phyloP scores from a whole-genome alignment of 2,329 filamentous ascomycete genomes.

The Fusarium sp. region DNA sequence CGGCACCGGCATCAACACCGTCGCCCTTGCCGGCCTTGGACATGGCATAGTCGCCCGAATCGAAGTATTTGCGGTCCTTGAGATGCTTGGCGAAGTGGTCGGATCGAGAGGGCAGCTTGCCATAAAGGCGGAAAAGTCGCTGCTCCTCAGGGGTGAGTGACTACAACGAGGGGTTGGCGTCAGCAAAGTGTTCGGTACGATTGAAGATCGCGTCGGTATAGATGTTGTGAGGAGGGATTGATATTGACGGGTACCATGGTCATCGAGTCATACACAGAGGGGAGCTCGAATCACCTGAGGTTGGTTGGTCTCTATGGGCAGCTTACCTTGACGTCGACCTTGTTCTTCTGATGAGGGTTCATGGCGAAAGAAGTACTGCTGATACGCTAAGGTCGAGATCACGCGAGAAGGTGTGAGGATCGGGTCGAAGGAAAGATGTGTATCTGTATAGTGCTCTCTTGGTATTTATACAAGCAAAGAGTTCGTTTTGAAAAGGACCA shows the following conservation, averaged over 20 bases:
- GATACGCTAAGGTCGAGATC: not conserved
- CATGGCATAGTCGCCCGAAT: constrained; percentile 95
- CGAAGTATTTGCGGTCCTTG: constrained; percentile 99
- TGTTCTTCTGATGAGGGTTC: constrained; percentile 99
- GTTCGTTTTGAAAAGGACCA: constrained; percentile 34
- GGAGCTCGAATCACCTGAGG: constrained; percentile 25
- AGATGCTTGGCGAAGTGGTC: constrained; percentile 98
- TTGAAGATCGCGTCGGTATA: not conserved
- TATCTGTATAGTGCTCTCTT: constrained; percentile 6
- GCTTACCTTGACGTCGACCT: constrained; percentile 93
- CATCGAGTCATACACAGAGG: constrained; percentile 24
- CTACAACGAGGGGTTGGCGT: constrained; percentile 57
- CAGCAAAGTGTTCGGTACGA: constrained; percentile 22
- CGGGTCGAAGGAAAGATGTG: not conserved
- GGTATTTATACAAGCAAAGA: constrained; percentile 3
- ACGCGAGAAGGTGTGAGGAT: not conserved
- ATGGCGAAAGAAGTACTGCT: constrained; percentile 58
- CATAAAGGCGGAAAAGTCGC: constrained; percentile 94
- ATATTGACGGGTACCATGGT: not conserved
- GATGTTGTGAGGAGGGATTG: not conserved
- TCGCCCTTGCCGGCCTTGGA: constrained; percentile 97
- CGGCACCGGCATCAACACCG: constrained; percentile 89
- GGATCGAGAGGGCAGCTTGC: constrained; percentile 95
- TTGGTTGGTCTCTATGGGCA: constrained; percentile 27
- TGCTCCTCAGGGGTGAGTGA: constrained; percentile 94